A percentile compares a stretch with the other conserved stretches of the same genome.
Conservation (phyloP, 345 rosid genomes). For the Rhizophora apiculata region DNA sequence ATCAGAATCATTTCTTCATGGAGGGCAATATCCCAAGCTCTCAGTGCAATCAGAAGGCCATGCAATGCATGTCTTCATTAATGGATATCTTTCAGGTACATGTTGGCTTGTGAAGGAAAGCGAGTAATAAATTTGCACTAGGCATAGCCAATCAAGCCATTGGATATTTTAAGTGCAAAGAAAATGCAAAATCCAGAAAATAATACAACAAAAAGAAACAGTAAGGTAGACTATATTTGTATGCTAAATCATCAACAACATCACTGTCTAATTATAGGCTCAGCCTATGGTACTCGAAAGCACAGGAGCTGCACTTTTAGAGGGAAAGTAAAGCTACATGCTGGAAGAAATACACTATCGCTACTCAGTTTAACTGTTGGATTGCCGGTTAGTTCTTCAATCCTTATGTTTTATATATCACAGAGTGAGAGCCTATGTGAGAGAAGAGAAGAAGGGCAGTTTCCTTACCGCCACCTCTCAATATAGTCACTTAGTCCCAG, state of each 20-base stretch:
- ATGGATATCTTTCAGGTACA: conserved; percentile 30
- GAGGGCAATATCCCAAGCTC: conserved; percentile 37
- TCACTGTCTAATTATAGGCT: conserved; percentile 11
- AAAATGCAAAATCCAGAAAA: too few relatives aligned
- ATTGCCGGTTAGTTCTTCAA: conserved; percentile 25
- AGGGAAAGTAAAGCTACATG: conserved; percentile 19
- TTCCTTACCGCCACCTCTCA: too few relatives aligned
- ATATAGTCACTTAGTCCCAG: too few relatives aligned
- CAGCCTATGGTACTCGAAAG: conserved; percentile 18
- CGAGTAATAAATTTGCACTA: background rate
- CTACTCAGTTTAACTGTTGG: conserved; percentile 30
- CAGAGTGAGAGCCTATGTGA: background rate
- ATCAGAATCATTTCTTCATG: conserved; percentile 46
- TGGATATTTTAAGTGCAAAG: too few relatives aligned
- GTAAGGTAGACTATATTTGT: too few relatives aligned
- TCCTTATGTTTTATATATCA: background rate
- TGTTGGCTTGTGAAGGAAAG: background rate
- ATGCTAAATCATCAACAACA: too few relatives aligned
- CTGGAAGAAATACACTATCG: conserved; percentile 26
- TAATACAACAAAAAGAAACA: too few relatives aligned
- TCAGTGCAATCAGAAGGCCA: conserved; percentile 28
- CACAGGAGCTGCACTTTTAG: conserved; percentile 18
- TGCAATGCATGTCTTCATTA: conserved; percentile 28
- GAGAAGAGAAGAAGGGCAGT: background rate
- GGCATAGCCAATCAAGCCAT: too few relatives aligned